Base-by-base conservation (phyloP, 2,329 filamentous ascomycete genomes). In the Colletotrichum sp. region DNA sequence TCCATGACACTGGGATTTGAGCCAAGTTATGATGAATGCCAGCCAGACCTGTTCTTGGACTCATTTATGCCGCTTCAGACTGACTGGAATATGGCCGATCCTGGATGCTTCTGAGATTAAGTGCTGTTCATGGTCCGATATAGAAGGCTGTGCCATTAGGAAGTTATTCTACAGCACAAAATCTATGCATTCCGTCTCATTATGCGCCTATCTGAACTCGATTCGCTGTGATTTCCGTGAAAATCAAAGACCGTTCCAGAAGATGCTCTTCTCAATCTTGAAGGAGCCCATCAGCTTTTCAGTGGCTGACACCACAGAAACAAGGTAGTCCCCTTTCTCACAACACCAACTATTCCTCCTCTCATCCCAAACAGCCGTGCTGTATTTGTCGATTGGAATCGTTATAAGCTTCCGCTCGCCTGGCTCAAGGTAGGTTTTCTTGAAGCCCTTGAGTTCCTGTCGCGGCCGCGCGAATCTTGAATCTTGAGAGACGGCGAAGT, bases 281-380 rank as follows among this genome's bases (percentile, higher is more conserved):
- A 95, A 93, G 0, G 83, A 84, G 0, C 84, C 89, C 77, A 81
- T 88, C 13, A 93, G 80, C 8, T 86, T 84, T 71, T 87, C 87
- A 1, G 77, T 84, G 6, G 85, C 87, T 28, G 90, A 82, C 4
- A 78, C 84, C 77, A 94, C 89, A 68, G 91, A 83, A 16, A 95
- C 87, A 70, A 89, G 88, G 81, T 95, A 95, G 58, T 85, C 85
- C 25, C 93, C 94, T 80, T 88, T 88, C 85, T 94, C 93, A 2
- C 89, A 89, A n/a, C 90, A 89, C 93, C 93, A 95, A 78, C 91
- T 86, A 67, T 89, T 87, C 18, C 90, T 86, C 76, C 90, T 88
- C 84, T 95, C 94, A 78, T 95, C 93, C 88, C 92, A 95, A 83
- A 92, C 95, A 66, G 91, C 90, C 0, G 91, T 89, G 0, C 91